Evolutionary conservation across 2,329 filamentous ascomycete genomes (phyloP), one percentile per base, ranked within the genome.

Genomic region (Diaporthe helianthi): DNA sequence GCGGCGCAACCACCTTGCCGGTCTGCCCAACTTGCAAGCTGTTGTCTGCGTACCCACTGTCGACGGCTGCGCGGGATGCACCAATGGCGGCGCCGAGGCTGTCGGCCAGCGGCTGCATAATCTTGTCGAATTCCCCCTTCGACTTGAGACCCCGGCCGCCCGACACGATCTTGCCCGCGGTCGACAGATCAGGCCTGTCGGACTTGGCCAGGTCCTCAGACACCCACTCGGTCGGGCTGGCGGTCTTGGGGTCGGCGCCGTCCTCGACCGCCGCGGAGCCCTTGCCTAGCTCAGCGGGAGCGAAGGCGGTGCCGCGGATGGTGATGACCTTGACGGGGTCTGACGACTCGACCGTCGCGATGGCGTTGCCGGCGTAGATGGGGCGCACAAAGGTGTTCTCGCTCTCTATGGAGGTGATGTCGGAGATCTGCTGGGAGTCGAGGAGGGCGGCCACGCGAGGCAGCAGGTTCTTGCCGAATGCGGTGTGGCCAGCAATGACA

Each of bases 11-110:
- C 72, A 98, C 97, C 88, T 99, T 99, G 77, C 96, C 96, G 17
- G 96, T 99, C 86, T 99, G 96, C 54, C 96, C 96, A 73, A 99
- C 95, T 83, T 99, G 96, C 75, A 99, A 84, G 80, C 93, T 97
- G 87, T 99, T 99, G 84, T 99, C 96, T 36, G 96, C 96, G 78
- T 98, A 99, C 6, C 96, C 96, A 75, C 93, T 97, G 82, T 99
- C 96, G 49, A 99, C 96, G 12, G 96, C 96, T 22, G 96, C 96
- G 76, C 96, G 90, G 64, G 93, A 97, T 33, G 96, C 96, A 76
- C 96, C 96, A 71, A 99, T 94, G 5, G 96, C 96, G n/a, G 96
- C 96, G 53, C 94, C 95, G 4, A 99, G 86, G 1, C 93, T 89
- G 80, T 99, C 96, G 1, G 96, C 96, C 67, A 99, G 87, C 52